Conservation (phyloP, 192 early-diverging fungal species). For the Dimargaris verticillata region DNA sequence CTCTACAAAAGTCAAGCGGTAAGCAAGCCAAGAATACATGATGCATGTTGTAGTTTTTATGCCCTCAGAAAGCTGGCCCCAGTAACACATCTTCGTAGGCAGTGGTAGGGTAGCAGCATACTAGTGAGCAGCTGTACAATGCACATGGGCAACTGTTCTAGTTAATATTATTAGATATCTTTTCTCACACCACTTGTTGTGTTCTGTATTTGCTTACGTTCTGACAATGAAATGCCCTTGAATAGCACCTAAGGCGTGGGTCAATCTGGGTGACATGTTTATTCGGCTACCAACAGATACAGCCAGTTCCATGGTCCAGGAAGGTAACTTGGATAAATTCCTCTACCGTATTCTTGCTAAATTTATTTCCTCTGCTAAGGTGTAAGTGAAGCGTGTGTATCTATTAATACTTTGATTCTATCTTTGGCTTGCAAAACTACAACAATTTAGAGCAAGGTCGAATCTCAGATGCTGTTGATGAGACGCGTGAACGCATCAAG, state of each 20-base stretch:
- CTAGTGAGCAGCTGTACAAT: no score
- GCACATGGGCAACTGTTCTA: no score
- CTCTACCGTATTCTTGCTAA: no score
- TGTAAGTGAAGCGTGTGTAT: background rate
- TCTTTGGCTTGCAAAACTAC: background rate
- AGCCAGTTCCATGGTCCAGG: constrained; percentile 30
- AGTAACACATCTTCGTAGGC: no score
- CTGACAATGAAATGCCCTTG: no score
- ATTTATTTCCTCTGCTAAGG: background rate
- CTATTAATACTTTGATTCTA: background rate
- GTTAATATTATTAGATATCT: no score
- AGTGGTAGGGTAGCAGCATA: no score
- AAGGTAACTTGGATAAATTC: constrained; percentile 21
- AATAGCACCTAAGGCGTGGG: constrained; percentile 35
- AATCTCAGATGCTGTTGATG: constrained; percentile 28
- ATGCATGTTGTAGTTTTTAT: background rate
- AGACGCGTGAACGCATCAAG: constrained; percentile 26
- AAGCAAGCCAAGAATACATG: constrained; percentile 15
- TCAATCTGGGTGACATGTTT: constrained; percentile 41
- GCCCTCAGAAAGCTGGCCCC: no score
- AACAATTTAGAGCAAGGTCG: constrained; percentile 28
- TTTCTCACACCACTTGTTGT: no score
- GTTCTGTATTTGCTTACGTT: no score
- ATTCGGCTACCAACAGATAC: constrained; percentile 33
- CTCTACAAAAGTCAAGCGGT: constrained; percentile 21